Evolutionary conservation across 2,329 filamentous ascomycete genomes (phyloP), one percentile per base, ranked within the genome.

Genomic region (Scedosporium minutisporum): DNA sequence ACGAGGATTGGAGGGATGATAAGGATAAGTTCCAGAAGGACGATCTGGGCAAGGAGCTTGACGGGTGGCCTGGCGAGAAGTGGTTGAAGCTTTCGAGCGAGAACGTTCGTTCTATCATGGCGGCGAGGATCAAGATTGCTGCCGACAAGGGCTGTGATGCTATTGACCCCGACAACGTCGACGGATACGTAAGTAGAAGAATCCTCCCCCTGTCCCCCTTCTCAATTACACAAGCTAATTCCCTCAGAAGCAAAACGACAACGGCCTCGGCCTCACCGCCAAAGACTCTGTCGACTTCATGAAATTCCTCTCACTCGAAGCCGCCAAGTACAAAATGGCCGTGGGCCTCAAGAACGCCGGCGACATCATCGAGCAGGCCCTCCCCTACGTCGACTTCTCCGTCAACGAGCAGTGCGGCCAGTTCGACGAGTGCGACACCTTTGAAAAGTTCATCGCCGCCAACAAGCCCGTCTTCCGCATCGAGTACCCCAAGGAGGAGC

Each of bases 391-490:
- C 61, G 78, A 88, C 68, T 91, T 87, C 73, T 81, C 79, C 6
- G 86, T 91, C 67, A 88, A 89, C 71, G 88, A 90, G 76, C 81
- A 89, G 73, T 90, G 88, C 70, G 78, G 80, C 16, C 67, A 86
- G 69, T 83, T 83, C 67, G 64, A 74, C 4, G 86, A 90, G 70
- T 89, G 87, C 69, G 73, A 75, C 42, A 78, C 73, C 1, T 89
- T 85, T 70, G 72, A 75, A 2, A 72, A 79, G 3, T 89, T 89
- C 68, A 80, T 87, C 63, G 68, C 78, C 9, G 80, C 80, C 5
- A 77, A 78, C 38, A 89, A 90, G 71, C 87, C 87, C 1, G 87
- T 90, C 38, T 89, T 90, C 70, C 83, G 89, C 69, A 88, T 90
- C 65, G 88, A 90, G 74, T 90, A 90, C 68, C 85, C 85, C 2